A percentile compares a stretch with the other conserved stretches of the same genome.
Evolutionary conservation across 495 filamentous ascomycete genomes (phyloP).

Genomic region (Bacidia rubella): DNA sequence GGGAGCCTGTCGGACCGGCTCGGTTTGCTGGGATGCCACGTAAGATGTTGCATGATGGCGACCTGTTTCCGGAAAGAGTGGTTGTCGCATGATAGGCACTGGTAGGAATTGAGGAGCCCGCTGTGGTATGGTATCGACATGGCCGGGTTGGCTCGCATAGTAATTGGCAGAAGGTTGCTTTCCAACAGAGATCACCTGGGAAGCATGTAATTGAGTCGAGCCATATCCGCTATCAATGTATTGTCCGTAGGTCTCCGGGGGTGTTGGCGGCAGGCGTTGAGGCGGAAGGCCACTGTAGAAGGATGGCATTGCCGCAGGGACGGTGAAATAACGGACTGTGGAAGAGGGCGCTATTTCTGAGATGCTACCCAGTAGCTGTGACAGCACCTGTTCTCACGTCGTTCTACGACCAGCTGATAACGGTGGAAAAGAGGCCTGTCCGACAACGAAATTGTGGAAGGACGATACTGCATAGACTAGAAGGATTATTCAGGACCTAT

Average conservation of each 20-base stretch:
- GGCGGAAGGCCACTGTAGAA: conserved; percentile 10
- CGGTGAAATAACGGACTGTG: not conserved
- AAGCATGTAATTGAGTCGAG: not conserved
- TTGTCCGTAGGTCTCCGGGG: conserved; percentile 14
- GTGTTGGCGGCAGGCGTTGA: conserved; percentile 15
- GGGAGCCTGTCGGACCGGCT: not conserved
- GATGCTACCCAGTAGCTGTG: too few species aligned
- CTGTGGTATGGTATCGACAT: not conserved
- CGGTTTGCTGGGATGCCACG: not conserved
- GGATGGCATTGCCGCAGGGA: conserved; percentile 12
- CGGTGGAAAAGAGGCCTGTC: too few species aligned
- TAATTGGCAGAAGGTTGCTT: not conserved
- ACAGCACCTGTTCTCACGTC: too few species aligned
- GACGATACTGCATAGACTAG: too few species aligned
- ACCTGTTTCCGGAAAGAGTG: conserved; percentile 2
- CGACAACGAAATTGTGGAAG: too few species aligned
- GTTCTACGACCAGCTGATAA: too few species aligned
- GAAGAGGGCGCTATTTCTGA: not conserved
- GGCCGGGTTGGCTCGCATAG: not conserved
- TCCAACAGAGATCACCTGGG: not conserved
- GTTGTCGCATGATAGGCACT: conserved; percentile 3
- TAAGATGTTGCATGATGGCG: conserved; percentile 4
- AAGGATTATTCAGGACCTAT: too few species aligned
- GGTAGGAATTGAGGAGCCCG: not conserved
- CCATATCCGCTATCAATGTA: not conserved